Base-by-base conservation (phyloP, 352 stramenopile genomes). In the Elongisporangium prolatum region DNA sequence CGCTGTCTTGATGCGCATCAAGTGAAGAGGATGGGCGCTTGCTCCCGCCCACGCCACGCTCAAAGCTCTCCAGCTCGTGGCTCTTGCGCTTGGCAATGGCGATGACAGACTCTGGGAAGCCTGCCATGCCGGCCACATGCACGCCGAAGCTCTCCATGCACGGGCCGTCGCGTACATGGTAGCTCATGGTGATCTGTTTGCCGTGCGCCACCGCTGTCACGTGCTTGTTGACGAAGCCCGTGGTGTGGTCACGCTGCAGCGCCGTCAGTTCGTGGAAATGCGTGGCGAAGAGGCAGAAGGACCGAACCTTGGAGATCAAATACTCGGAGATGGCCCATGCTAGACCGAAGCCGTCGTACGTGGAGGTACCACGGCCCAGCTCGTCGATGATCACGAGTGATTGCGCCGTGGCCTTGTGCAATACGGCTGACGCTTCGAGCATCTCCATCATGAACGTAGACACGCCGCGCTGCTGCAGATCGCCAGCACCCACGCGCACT, bases 401-500 rank as follows among this genome's bases (percentile, higher is more conserved):
- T 9, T 76, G 73, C 56, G 85, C 78, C 1, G 96, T 98, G 0
- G 95, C 96, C 61, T 94, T 96, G 70, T 96, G 84, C 47, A 99
- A 70, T 66, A 99, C 99, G 16, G 90, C 88, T 0, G 91, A 93
- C 9, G 97, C 93, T 69, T 99, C 98, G 10, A 99, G 74, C 98
- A 99, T 99, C 77, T 99, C 98, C 52, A 98, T 94, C 97, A 99
- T 99, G 71, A 99, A 99, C 16, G 97, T 99, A 10, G 95, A 99
- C 49, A 99, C 96, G 38, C 97, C 97, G 16, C 92, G 81, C 64
- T 99, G 92, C 74, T 99, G 96, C 13, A 93, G 75, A 69, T 99
- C 98, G 3, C 97, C 96, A 2, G 98, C 97, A 22, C 97, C 97
- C 5, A 99, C 95, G 16, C 97, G 89, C 28, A 98, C 95, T 6